These are phyloP conservation scores for Corrigiola litoralis DNA, from an alignment of 179 eudicot species.

Conservation along the genomic window DNA sequence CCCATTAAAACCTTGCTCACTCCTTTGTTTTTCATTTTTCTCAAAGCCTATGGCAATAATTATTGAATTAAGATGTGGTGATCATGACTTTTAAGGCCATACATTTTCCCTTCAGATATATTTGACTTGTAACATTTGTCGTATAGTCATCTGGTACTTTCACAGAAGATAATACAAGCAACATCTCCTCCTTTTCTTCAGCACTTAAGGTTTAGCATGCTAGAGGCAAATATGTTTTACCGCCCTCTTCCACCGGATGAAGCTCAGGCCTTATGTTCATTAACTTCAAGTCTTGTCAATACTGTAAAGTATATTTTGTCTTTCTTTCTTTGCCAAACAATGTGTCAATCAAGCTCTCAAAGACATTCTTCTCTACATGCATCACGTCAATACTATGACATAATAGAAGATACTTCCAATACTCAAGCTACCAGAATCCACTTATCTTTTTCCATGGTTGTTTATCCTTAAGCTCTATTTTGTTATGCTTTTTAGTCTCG, in stretches of 20 bases:
- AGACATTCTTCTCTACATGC: constrained; percentile 1
- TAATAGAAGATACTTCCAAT: not conserved
- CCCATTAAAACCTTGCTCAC: not conserved
- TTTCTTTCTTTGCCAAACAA: not conserved
- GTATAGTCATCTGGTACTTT: constrained; percentile 10
- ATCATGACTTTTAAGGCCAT: not conserved
- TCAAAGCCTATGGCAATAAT: constrained; percentile 3
- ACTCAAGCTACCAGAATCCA: not conserved
- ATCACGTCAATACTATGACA: not conserved
- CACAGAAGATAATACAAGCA: not conserved
- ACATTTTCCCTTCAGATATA: not conserved
- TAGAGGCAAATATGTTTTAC: constrained; percentile 8
- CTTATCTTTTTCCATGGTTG: constrained; percentile 1
- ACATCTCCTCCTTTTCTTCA: not conserved
- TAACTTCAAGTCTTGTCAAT: not conserved
- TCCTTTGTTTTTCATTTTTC: constrained; percentile 3
- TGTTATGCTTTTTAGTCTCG: not conserved
- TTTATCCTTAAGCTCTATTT: not conserved
- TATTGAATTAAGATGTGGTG: constrained; percentile 14
- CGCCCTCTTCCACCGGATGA: not conserved
- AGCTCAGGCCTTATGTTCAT: not conserved
- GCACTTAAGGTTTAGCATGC: not conserved
- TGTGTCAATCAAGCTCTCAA: not conserved
- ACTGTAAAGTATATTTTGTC: constrained; percentile 2
- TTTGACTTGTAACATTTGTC: not conserved